Evolutionary conservation across 805 yeast genomes (phyloP), one percentile per base, ranked within the genome.

Genomic region (Cyberlindnera bimundalis): DNA sequence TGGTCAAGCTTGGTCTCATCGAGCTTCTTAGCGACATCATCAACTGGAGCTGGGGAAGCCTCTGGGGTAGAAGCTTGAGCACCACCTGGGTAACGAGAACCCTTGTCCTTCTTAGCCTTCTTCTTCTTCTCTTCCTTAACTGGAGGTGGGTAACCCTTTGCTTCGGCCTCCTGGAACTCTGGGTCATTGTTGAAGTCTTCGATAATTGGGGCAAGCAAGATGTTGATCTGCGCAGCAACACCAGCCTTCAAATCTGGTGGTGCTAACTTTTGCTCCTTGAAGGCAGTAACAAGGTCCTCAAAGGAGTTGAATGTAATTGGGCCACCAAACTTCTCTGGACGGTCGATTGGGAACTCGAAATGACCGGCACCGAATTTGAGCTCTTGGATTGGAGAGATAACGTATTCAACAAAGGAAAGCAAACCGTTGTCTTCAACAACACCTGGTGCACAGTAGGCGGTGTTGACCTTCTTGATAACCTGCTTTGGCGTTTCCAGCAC

Each of bases 271-370:
- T 84, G 85, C 23, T 74, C 72, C 33, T 75, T 81, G 66, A 74
- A 93, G 52, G 84, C 96, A 27, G 67, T 66, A 60, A 83, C 82
- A 56, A 93, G 69, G 28, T 78, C 75, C 15, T 77, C 89, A 52
- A 87, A 70, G 15, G 85, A 70, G 30, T 59, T 60, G 75, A 78
- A 93, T 35, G 81, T 70, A 43, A 93, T 72, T 52, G 95, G 83
- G 37, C 99, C 99, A 53, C 99, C 99, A 63, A 87, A 93, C 67
- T 93, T 82, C 64, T 93, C 99, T 35, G 97, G 97, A 67, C 99
- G 84, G 57, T 84, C 79, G 53, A 93, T 79, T 61, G 64, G 70
- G 67, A 93, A 87, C 38, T 72, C 67, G 52, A 88, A 84, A 33
- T 64, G 63, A 16, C 74, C 78, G 27, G 70, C 68, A 25, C 76